Conservation (phyloP, 306 rosid genomes). For the Malus domestica region ASM211411v1 NC_041790.1:32981501-32982000, state of each 20-base stretch:
- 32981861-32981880: constrained; percentile 48
- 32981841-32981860: constrained; percentile 27
- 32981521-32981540: constrained; percentile 25
- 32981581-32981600: constrained; percentile 42
- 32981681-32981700: constrained; percentile 71
- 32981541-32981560: constrained; percentile 18
- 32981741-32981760: constrained; percentile 62
- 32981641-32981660: constrained; percentile 68
- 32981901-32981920: constrained; percentile 34
- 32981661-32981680: constrained; percentile 64
- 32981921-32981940: constrained; percentile 43
- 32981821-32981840: constrained; percentile 40
- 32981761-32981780: constrained; percentile 71
- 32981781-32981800: constrained; percentile 57
- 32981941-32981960: constrained; percentile 48
- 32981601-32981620: constrained; percentile 68
- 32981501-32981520: constrained; percentile 24
- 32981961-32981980: constrained; percentile 40
- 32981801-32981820: constrained; percentile 81
- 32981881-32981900: constrained; percentile 33
- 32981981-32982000: background rate
- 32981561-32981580: constrained; percentile 28
- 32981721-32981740: constrained; percentile 78
- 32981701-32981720: constrained; percentile 66
- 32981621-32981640: constrained; percentile 56